phyloP scores from a whole-genome alignment of 768 basidiomycete genomes.

The Tubosaeta sp. region DNA sequence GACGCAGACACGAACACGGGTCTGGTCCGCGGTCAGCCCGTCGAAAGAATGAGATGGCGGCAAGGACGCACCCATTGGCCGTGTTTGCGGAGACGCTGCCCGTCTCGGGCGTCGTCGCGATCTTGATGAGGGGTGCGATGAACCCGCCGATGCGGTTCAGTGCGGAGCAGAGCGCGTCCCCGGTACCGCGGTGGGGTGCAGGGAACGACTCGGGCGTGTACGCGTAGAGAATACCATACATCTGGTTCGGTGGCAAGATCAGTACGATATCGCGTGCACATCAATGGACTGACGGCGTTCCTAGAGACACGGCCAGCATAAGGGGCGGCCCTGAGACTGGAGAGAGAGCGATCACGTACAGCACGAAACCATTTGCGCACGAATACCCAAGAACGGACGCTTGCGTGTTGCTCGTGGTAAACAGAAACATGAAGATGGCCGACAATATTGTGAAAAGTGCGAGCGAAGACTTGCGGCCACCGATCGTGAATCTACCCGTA shows the following conservation, averaged over 20 bases:
- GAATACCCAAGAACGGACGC: conserved; percentile 43
- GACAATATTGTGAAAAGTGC: conserved; percentile 42
- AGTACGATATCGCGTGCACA: background rate
- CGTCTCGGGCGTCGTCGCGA: conserved; percentile 35
- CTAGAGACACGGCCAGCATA: background rate
- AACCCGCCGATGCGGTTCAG: conserved; percentile 48
- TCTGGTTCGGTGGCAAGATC: conserved; percentile 19
- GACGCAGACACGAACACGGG: conserved; percentile 48
- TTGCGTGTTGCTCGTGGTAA: conserved; percentile 43
- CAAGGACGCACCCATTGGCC: conserved; percentile 35
- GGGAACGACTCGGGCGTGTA: conserved; percentile 62
- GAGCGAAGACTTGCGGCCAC: conserved; percentile 47
- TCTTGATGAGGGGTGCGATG: conserved; percentile 47
- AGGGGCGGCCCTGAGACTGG: background rate
- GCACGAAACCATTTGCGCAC: conserved; percentile 39
- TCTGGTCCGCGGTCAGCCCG: conserved; percentile 18
- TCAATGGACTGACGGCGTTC: conserved; percentile 33
- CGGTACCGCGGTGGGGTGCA: conserved; percentile 52
- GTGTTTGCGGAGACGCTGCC: conserved; percentile 28
- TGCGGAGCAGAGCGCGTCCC: conserved; percentile 45
- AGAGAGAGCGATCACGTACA: conserved; percentile 28
- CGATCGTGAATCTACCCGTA: conserved; percentile 30
- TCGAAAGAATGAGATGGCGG: background rate
- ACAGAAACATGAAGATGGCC: conserved; percentile 47
- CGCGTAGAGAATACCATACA: conserved; percentile 53